A percentile compares a stretch with the other conserved stretches of the same genome.
Evolutionary conservation across 2,329 filamentous ascomycete species (phyloP).

Genomic region (Aspergillus sp.): DNA sequence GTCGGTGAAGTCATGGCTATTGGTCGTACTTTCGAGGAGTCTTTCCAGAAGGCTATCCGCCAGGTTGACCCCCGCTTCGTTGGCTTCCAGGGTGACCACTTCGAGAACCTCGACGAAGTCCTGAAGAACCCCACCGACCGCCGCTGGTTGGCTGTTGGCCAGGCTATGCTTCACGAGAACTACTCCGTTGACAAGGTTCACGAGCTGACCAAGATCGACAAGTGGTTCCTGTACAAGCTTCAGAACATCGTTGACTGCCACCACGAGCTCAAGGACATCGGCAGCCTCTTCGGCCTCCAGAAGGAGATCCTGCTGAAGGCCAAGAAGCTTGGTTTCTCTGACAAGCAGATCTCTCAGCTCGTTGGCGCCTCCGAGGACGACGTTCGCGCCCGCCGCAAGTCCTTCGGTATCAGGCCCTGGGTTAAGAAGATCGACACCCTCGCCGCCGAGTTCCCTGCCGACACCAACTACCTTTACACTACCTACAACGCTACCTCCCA

Average conservation of each 20-base stretch:
- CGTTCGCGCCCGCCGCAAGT: conserved; percentile 79
- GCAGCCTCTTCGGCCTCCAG: conserved; percentile 79
- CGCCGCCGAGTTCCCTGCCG: conserved; percentile 91
- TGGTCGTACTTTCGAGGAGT: conserved; percentile 96
- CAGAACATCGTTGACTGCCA: conserved; percentile 95
- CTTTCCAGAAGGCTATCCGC: conserved; percentile 97
- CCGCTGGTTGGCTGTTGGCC: conserved; percentile 94
- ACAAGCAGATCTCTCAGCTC: conserved; percentile 87
- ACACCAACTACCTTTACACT: conserved; percentile 95
- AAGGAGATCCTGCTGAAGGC: conserved; percentile 86
- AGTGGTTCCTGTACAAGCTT: conserved; percentile 98
- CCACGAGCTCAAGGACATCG: conserved; percentile 79
- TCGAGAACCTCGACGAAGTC: conserved; percentile 87
- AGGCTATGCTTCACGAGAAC: conserved; percentile 95
- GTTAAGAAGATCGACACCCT: conserved; percentile 99
- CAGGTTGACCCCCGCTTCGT: conserved; percentile 91
- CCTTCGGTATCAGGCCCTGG: conserved; percentile 88
- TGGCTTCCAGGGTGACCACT: conserved; percentile 93
- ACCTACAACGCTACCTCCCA: conserved; percentile 96
- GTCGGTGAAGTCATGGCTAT: conserved; percentile 99
- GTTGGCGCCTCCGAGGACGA: conserved; percentile 86
- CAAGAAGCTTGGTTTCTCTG: conserved; percentile 97
- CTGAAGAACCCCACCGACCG: conserved; percentile 93
- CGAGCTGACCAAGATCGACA: conserved; percentile 96
- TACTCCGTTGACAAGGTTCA: conserved; percentile 92